These are phyloP conservation scores for Saccharomyces hybrid DNA, from an alignment of 1,139 yeast genomes.

Conservation along the genomic window DNA sequence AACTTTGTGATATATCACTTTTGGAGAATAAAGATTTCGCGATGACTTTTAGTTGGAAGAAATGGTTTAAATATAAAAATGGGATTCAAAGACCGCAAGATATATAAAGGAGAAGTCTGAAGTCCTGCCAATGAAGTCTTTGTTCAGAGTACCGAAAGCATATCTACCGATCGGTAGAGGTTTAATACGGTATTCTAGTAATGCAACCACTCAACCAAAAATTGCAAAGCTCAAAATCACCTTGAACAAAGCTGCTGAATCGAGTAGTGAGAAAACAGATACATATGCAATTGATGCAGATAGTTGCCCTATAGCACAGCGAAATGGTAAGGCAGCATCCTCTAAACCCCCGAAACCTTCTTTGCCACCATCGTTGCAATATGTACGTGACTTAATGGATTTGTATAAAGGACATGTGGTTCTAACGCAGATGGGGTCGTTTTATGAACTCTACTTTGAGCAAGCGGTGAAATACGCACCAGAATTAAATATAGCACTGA, in stretches of 20 bases:
- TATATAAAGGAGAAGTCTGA: too few relatives aligned
- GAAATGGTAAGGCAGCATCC: background rate
- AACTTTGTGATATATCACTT: background rate
- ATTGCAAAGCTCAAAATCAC: background rate
- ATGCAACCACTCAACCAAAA: background rate
- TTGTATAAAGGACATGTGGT: conserved; percentile 62
- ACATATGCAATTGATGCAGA: background rate
- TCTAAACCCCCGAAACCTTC: background rate
- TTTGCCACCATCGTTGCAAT: conserved; percentile 28
- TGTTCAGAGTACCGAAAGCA: background rate
- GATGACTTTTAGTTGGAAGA: background rate
- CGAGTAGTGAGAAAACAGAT: background rate
- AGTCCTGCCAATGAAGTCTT: background rate
- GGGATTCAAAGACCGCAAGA: too few relatives aligned
- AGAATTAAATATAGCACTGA: conserved; percentile 54
- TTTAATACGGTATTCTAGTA: background rate
- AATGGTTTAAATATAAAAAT: too few relatives aligned
- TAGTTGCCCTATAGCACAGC: background rate
- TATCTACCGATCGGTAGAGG: background rate
- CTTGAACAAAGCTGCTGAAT: background rate
- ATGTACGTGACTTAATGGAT: conserved; percentile 40
- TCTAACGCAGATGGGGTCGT: conserved; percentile 82
- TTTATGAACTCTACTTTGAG: conserved; percentile 82
- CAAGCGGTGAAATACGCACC: conserved; percentile 76
- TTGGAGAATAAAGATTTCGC: background rate